Percentiles rank a stretch among this genome's conserved stretches.
phyloP scores from a whole-genome alignment of 805 yeast species.

The Ogataea saltuana region DNA sequence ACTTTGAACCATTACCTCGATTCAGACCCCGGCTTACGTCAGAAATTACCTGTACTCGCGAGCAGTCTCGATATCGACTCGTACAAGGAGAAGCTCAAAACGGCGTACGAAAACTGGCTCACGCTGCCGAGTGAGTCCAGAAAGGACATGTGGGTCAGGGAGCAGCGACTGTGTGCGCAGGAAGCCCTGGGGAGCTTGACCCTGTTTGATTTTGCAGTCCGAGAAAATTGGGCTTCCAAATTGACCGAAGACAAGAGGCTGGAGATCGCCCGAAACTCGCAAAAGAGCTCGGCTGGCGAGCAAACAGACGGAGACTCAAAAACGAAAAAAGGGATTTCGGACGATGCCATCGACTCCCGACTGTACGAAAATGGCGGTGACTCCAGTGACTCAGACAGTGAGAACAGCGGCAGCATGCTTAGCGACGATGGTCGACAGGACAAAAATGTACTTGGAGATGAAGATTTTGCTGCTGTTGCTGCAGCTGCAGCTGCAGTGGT shows the following conservation, averaged over 20 bases:
- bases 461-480: conserved; percentile 36
- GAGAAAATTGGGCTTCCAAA: conserved; percentile 42
- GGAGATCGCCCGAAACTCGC: conserved; percentile 13
- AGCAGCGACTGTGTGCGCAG: conserved; percentile 45
- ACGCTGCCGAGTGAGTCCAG: conserved; percentile 37
- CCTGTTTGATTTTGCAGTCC: conserved; percentile 44
- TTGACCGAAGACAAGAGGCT: conserved; percentile 23
- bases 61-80: conserved; percentile 12
- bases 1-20: conserved; percentile 30
- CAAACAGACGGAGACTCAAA: not conserved
- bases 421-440: conserved; percentile 4
- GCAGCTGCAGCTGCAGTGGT: conserved; percentile 34
- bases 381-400: conserved; percentile 11
- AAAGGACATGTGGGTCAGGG: conserved; percentile 46
- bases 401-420: conserved; percentile 7
- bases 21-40: conserved; percentile 22
- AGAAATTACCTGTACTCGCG: conserved; percentile 24
- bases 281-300: conserved; percentile 5
- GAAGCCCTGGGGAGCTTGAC: conserved; percentile 43
- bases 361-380: conserved; percentile 9
- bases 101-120: conserved; percentile 49
- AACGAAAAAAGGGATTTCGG: not conserved
- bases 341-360: conserved; percentile 10
- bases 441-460: conserved; percentile 23
- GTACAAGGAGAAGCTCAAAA: conserved; percentile 41